Conservation (phyloP, 495 filamentous ascomycete species). For the Penicillium goetzii region DNA sequence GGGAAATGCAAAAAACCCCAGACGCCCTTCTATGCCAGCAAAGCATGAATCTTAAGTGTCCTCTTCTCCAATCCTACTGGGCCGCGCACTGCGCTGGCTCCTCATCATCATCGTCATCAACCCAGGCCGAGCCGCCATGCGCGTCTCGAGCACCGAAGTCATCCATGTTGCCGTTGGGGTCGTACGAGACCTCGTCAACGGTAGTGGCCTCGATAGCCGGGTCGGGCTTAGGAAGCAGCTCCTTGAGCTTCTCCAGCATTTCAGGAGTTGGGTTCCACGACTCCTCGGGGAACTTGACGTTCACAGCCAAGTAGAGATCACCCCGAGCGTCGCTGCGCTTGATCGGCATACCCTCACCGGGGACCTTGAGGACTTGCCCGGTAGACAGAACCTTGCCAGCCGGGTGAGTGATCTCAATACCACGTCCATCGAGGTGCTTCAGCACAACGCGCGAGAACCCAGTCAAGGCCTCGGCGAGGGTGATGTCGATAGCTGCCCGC, state of each 20-base stretch:
- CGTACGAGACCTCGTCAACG: constrained; percentile 84
- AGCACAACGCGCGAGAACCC: constrained; percentile 91
- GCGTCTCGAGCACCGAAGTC: constrained; percentile 74
- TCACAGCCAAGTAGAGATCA: constrained; percentile 83
- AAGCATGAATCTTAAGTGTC: constrained; percentile 13
- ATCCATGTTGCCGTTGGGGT: constrained; percentile 78
- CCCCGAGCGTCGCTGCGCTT: constrained; percentile 84
- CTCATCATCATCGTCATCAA: constrained; percentile 71
- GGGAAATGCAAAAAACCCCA: constrained; percentile 29
- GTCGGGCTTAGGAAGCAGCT: constrained; percentile 70
- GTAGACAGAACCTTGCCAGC: constrained; percentile 77
- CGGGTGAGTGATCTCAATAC: constrained; percentile 76
- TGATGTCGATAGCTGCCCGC: constrained; percentile 75
- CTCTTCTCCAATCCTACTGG: constrained; percentile 62
- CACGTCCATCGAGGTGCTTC: constrained; percentile 91
- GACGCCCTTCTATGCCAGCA: constrained; percentile 37
- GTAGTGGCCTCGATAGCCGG: constrained; percentile 66
- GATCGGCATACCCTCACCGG: constrained; percentile 89
- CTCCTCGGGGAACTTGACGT: constrained; percentile 86
- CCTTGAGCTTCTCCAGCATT: constrained; percentile 66
- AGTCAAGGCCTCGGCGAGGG: constrained; percentile 79
- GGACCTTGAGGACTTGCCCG: constrained; percentile 79
- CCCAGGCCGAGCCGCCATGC: constrained; percentile 73
- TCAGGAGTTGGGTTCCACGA: constrained; percentile 76
- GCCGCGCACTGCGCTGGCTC: constrained; percentile 76